Conservation (phyloP, 2,329 filamentous ascomycete species). For the Fusarium hostae region DNA sequence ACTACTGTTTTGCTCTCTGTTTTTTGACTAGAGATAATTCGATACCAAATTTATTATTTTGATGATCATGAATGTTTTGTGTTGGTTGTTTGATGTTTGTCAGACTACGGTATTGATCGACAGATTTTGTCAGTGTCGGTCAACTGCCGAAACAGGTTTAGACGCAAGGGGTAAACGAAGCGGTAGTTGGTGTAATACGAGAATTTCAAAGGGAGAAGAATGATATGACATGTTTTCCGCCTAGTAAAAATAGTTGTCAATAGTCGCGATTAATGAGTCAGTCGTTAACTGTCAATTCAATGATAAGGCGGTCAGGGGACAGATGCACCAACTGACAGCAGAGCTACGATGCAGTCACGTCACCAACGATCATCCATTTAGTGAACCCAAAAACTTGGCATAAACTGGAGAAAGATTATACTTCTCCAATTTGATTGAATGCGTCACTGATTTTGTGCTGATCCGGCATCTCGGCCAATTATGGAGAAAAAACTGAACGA, state of each 20-base stretch:
- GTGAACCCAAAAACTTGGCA: neutral
- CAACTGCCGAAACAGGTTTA: conserved; percentile 8
- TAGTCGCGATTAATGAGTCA: neutral
- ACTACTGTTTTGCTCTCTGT: neutral
- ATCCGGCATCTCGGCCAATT: conserved; percentile 14
- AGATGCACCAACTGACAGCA: neutral
- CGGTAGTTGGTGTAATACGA: neutral
- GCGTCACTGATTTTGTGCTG: neutral
- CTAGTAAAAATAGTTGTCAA: neutral
- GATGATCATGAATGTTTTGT: neutral
- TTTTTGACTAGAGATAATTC: neutral
- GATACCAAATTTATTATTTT: neutral
- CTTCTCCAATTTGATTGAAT: neutral
- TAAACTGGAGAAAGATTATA: neutral
- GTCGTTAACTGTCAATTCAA: neutral
- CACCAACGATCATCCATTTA: neutral
- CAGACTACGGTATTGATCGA: neutral
- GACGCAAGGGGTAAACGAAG: neutral
- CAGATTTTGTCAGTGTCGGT: neutral
- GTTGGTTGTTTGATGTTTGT: neutral
- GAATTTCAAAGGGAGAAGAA: neutral
- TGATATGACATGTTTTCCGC: neutral
- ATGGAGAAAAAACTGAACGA: neutral
- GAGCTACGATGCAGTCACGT: neutral
- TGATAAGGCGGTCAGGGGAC: no score